Percentiles rank a stretch among this genome's conserved stretches.
These are phyloP conservation scores for Mycena olivaceomarginata DNA, from an alignment of 768 basidiomycete species.

Conservation along the genomic window DNA sequence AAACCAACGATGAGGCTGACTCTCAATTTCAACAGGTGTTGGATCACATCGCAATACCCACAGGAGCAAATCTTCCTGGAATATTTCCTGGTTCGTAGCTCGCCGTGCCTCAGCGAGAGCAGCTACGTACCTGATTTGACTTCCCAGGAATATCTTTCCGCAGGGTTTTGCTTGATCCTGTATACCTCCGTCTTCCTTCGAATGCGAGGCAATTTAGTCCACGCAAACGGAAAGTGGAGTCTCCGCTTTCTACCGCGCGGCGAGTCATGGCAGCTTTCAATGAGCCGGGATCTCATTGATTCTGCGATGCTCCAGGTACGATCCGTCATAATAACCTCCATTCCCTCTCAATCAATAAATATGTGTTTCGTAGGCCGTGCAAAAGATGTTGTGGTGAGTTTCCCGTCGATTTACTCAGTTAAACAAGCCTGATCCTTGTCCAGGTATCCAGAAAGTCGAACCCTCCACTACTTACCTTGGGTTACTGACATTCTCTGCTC, in stretches of 20 bases:
- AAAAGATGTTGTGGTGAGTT: constrained; percentile 51
- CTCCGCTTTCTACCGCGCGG: constrained; percentile 47
- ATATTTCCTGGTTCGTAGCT: constrained; percentile 63
- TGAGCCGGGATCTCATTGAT: constrained; percentile 50
- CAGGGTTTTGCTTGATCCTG: constrained; percentile 47
- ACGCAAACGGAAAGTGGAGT: constrained; percentile 41
- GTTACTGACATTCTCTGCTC: background rate
- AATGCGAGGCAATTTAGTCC: constrained; percentile 52
- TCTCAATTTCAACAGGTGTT: constrained; percentile 52
- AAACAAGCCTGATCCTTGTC: background rate
- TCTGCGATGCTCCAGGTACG: constrained; percentile 47
- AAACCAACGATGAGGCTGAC: background rate
- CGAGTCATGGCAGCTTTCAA: constrained; percentile 46
- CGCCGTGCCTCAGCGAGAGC: background rate
- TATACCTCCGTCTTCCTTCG: constrained; percentile 51
- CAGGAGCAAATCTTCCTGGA: constrained; percentile 61
- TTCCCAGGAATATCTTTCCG: constrained; percentile 53
- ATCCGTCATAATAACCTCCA: too few relatives aligned
- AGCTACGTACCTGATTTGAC: background rate
- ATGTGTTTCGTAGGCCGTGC: constrained; percentile 23
- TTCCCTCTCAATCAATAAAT: background rate
- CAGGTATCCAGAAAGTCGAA: constrained; percentile 42
- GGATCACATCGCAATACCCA: constrained; percentile 66
- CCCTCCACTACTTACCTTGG: background rate
- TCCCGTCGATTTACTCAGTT: background rate